Base-by-base conservation (phyloP, 495 filamentous ascomycete species). In the Sporormia fimetaria region DNA sequence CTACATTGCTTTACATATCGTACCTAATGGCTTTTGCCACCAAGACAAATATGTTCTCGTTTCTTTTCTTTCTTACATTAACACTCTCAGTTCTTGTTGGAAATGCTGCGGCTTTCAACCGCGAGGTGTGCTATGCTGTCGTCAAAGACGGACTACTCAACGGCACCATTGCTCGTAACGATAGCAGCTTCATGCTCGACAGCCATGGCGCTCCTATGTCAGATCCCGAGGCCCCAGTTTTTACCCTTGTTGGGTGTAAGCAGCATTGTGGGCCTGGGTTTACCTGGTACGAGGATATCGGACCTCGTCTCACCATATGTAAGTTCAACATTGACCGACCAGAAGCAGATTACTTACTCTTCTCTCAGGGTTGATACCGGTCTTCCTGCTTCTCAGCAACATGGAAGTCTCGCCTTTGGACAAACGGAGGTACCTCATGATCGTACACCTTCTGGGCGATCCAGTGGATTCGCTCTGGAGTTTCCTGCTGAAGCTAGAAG, bases 361-460 rank as follows among this genome's bases (percentile, higher is more conserved):
- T n/a, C n/a, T n/a, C n/a, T n/a, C n/a, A n/a, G n/a, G 59, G 59
- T 38, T 62, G 6, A 45, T 62, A 16, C 59, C 59, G 1, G 42
- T 60, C 6, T 18, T 62, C 12, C 45, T 62, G 6, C 41, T 62
- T 15, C 21, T 62, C 29, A 47, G 40, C 37, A 60, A 60, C 34
- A 40, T 59, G 25, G 46, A 59, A 12, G 41, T 62, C 3, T 44
- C 57, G 1, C 56, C 55, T 17, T 32, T 62, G 12, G 59, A 51
- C 30, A 60, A 53, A 38, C 23, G 37, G 26, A 54, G 48, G 20
- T 62, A 52, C 37, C 25, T 57, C 18, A 42, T 44, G 20, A 43
- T 60, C 7, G 8, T 56, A 11, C 58, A 62, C 46, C 46, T 60
- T 8, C 40, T 62, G 4, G 59, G 59, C 1, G 59, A 62, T 46